Percentiles rank a stretch among this genome's conserved stretches.
These are phyloP conservation scores for Macrophomina tecta DNA, from an alignment of 2,329 filamentous ascomycete species.

Conservation along the genomic window DNA sequence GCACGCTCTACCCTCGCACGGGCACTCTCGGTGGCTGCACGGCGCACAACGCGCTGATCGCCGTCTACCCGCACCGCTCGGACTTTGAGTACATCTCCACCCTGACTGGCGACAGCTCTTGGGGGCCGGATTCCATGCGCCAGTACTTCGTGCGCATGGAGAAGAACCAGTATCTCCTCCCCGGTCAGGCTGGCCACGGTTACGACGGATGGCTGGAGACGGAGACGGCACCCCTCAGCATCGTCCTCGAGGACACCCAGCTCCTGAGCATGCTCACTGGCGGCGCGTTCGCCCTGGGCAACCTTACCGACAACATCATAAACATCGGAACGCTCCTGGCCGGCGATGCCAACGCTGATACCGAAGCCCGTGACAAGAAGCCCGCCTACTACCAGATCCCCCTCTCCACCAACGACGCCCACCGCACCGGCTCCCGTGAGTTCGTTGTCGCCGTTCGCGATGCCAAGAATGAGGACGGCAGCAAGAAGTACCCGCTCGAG, in stretches of 20 bases:
- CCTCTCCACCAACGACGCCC: slow-evolving; percentile 54
- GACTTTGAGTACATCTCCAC: slow-evolving; percentile 65
- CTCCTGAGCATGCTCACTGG: slow-evolving; percentile 60
- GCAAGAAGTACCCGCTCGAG: slow-evolving; percentile 62
- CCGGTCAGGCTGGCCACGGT: slow-evolving; percentile 57
- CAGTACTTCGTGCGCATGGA: slow-evolving; percentile 62
- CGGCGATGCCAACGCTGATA: slow-evolving; percentile 59
- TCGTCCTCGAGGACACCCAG: slow-evolving; percentile 60
- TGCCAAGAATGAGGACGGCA: slow-evolving; percentile 57
- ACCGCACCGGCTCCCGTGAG: slow-evolving; percentile 62
- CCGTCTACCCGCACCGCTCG: slow-evolving; percentile 63
- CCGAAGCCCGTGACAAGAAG: slow-evolving; percentile 51
- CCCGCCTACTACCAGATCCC: slow-evolving; percentile 65
- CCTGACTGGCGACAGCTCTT: slow-evolving; percentile 66
- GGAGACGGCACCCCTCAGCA: slow-evolving; percentile 47
- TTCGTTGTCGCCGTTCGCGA: slow-evolving; percentile 60
- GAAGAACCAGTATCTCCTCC: slow-evolving; percentile 59
- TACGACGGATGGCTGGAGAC: slow-evolving; percentile 62
- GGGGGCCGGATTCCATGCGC: slow-evolving; percentile 64
- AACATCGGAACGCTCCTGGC: slow-evolving; percentile 52
- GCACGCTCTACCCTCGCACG: slow-evolving; percentile 64
- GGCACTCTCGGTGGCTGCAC: slow-evolving; percentile 65
- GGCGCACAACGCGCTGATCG: slow-evolving; percentile 66
- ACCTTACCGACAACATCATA: slow-evolving; percentile 41
- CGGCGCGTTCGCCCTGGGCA: slow-evolving; percentile 58